Evolutionary conservation across 2,329 filamentous ascomycete species (phyloP), one percentile per base, ranked within the genome.

Genomic region (Ophiosphaerella narmari): DNA sequence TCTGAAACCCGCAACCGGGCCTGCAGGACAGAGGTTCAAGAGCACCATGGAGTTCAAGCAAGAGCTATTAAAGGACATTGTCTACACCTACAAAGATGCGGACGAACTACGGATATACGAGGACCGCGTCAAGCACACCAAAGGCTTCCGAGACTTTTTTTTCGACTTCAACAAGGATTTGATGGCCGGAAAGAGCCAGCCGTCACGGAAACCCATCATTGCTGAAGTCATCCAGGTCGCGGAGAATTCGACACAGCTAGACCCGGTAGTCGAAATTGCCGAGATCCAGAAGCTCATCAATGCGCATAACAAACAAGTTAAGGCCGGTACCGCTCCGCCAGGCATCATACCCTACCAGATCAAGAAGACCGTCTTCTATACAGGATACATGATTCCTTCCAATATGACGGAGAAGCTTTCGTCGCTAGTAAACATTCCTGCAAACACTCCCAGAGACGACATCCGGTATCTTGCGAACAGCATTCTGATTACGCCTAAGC

Each of bases 31-130:
- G 73, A 82, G 81, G 16, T 95, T 97, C 69, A 72, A 77, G 43
- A 90, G 81, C 65, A 99, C 94, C 3, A 94, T 97, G 86, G 77
- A 84, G 23, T 99, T 96, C 81, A 99, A 99, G 77, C 89, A 96
- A 69, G 79, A 85, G 34, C 90, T 97, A 63, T 82, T 99, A 24
- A 82, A 85, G 55, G 83, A 88, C 21, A 77, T 97, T 46, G 84
- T 97, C 76, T 86, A 91, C 74, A 97, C 93, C 24, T 97, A 97
- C 75, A 84, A 81, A 54, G 73, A 85, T 36, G 91, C 93, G 3
- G 83, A 87, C n/a, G 91, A 96, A 65, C 87, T 97, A 46, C 85
- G 80, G 33, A 77, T 87, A 32, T 87, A 87, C 62, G 85, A 87
- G 63, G 85, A 87, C 63, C 78, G 83, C 29, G 75, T 78, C 14